These are phyloP conservation scores for Aspergillus saccharolyticus DNA, from an alignment of 495 filamentous ascomycete species.

Conservation along the genomic window DNA sequence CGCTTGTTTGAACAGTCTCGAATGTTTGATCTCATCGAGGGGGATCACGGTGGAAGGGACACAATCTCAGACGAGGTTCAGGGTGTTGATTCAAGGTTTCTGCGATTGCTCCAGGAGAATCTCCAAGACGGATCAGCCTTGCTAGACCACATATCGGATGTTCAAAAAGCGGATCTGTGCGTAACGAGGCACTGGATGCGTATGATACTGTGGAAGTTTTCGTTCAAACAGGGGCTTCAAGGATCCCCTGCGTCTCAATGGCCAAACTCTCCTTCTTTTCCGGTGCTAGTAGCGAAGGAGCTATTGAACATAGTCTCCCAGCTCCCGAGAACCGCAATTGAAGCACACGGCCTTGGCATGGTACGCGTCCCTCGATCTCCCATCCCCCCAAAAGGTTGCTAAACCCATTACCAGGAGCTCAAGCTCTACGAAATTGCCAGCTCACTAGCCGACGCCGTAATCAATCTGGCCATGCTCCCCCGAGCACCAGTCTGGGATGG, in stretches of 20 bases:
- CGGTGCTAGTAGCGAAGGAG: constrained; percentile 38
- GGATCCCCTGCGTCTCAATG: background rate
- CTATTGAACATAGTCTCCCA: constrained; percentile 35
- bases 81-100: constrained; percentile 15
- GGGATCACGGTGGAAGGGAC: constrained; percentile 15
- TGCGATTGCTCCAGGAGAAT: constrained; percentile 29
- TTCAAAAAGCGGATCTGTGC: constrained; percentile 44
- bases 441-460: constrained; percentile 41
- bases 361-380: constrained; percentile 12
- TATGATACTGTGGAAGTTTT: constrained; percentile 40
- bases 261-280: constrained; percentile 25
- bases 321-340: constrained; percentile 31
- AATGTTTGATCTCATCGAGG: constrained; percentile 37
- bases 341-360: constrained; percentile 34
- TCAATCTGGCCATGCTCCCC: constrained; percentile 15
- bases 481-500: constrained; percentile 10
- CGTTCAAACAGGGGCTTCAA: constrained; percentile 18
- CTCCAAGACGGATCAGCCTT: constrained; percentile 28
- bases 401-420: constrained; percentile 29
- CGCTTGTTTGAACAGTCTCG: constrained; percentile 34
- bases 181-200: constrained; percentile 47
- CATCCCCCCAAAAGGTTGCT: background rate
- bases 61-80: constrained; percentile 11
- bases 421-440: constrained; percentile 46
- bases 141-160: constrained; percentile 27